Conservation (phyloP, 2,329 filamentous ascomycete genomes). For the Microdochium bolleyi region DNA sequence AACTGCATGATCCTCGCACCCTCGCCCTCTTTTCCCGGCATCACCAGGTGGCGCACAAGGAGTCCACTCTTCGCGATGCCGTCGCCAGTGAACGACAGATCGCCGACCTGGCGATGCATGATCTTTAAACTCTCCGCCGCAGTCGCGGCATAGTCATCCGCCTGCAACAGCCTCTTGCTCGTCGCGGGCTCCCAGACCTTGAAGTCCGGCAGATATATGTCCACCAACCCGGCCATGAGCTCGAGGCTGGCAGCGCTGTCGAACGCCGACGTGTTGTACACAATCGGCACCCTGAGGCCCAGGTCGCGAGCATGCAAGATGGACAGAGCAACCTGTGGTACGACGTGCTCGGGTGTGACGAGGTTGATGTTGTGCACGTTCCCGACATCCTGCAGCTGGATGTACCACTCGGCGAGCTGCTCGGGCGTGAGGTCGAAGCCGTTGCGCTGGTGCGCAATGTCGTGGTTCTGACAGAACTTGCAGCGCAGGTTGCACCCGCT, state of each 20-base stretch:
- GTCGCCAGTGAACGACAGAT: constrained; percentile 74
- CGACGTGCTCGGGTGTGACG: constrained; percentile 79
- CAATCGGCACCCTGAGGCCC: constrained; percentile 63
- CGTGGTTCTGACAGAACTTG: constrained; percentile 74
- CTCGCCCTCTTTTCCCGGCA: constrained; percentile 73
- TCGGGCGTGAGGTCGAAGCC: constrained; percentile 74
- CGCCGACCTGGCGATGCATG: constrained; percentile 77
- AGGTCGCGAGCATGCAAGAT: constrained; percentile 66
- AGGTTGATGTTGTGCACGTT: constrained; percentile 85
- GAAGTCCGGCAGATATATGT: constrained; percentile 85
- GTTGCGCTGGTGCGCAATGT: constrained; percentile 75
- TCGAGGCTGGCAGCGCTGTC: constrained; percentile 66
- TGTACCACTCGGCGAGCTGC: constrained; percentile 72
- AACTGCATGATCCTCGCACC: constrained; percentile 68
- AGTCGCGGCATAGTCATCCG: constrained; percentile 63
- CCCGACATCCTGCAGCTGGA: constrained; percentile 76
- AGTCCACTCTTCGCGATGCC: constrained; percentile 74
- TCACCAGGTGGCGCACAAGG: constrained; percentile 71
- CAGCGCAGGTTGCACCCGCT: constrained; percentile 67
- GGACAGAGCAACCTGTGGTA: constrained; percentile 71
- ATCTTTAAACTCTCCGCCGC: constrained; percentile 71
- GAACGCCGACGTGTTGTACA: constrained; percentile 81
- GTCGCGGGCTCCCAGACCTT: constrained; percentile 67
- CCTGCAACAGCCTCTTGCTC: constrained; percentile 66
- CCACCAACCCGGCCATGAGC: constrained; percentile 70